Conservation (phyloP, 2,329 filamentous ascomycete species). For the Exophiala dermatitidis region DNA sequence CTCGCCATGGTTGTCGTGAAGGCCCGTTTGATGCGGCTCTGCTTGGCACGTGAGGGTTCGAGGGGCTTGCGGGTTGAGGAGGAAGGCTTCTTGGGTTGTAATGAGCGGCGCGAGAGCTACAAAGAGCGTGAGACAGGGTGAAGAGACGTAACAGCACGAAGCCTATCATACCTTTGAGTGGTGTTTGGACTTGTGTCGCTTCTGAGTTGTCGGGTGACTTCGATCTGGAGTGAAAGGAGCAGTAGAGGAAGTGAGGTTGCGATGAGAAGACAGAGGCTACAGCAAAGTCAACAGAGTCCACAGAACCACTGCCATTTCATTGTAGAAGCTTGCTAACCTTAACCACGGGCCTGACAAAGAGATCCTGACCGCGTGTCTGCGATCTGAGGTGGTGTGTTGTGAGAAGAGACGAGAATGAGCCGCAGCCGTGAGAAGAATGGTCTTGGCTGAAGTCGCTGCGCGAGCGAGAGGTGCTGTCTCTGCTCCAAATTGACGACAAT, state of each 20-base stretch:
- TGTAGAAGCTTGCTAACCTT: not conserved
- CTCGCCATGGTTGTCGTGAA: not conserved
- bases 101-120: too few relatives aligned
- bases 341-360: too few relatives aligned
- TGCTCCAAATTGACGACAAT: slow-evolving; percentile 14
- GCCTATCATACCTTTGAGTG: too few relatives aligned
- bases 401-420: slow-evolving; percentile 5
- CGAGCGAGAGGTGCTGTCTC: slow-evolving; percentile 5
- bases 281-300: not conserved
- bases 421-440: slow-evolving; percentile 5
- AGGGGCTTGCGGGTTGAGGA: not conserved
- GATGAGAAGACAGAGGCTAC: not conserved
- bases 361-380: not conserved
- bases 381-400: not conserved
- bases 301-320: not conserved
- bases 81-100: not conserved
- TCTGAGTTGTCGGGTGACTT: not conserved
- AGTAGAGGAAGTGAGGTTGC: not conserved
- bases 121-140: too few relatives aligned
- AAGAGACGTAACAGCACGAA: too few relatives aligned
- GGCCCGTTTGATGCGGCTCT: not conserved
- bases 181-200: not conserved
- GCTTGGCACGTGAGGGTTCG: not conserved
- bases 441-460: slow-evolving; percentile 8
- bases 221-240: not conserved